Evolutionary conservation across 2,329 filamentous ascomycete species (phyloP), one percentile per base, ranked within the genome.

Genomic region (Emericellopsis cladophorae): DNA sequence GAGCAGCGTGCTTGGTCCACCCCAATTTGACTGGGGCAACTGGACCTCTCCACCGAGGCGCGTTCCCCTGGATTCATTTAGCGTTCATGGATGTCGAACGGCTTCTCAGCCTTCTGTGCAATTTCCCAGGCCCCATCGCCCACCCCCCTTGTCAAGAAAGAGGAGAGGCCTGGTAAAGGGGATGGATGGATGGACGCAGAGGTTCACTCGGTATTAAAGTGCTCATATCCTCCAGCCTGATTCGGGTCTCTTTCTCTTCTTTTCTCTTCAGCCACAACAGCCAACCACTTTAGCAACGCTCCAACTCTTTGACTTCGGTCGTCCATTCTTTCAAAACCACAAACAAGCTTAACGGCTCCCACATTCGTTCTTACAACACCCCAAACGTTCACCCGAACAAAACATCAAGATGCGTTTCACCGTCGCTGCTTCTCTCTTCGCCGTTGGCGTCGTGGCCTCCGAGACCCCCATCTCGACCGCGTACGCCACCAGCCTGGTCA

Each of bases 331-430:
- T 70, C 54, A 56, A 51, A 37, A 42, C 29, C 34, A 43, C 42
- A 48, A 51, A 59, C 42, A 56, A 56, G 52, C 54, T 51, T 43
- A 41, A 23, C 46, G 52, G 55, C 57, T 57, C 46, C 43, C 53
- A 44, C 57, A 52, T 44, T 57, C 58, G 55, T 56, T 60, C 54
- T 50, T 51, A 54, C 49, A 48, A 53, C 42, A 52, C 42, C 22
- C 21, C 16, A 29, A 29, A 31, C 35, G 23, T 38, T 33, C 23
- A 22, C 21, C 26, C 40, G 24, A 44, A 42, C 36, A 36, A 29
- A 21, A 3, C 48, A 51, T 67, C 74, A 79, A 77, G 55, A 79
- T 79, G 75, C 72, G 72, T 74, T 77, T 76, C 72, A 55, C 70
- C 53, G 52, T 66, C 56, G 63, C 67, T 54, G 65, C 44, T 42